Base-by-base conservation (phyloP, 306 rosid species). In the Chamaecrista fasciculata region DNA sequence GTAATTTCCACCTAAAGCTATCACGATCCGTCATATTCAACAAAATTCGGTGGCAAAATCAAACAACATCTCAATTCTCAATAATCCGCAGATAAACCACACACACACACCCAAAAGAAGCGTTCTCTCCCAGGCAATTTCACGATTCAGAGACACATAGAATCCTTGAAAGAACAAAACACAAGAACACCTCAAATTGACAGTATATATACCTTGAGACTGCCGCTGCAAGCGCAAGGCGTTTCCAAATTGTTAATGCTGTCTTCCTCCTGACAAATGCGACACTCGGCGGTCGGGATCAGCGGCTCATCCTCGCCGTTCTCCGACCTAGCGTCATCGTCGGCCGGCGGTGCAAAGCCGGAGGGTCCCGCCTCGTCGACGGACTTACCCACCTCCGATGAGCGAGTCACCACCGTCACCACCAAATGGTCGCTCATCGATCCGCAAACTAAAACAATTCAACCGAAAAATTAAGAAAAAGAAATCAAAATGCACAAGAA, bases 191-290 rank as follows among this genome's bases (percentile, higher is more conserved):
- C 29, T 18, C 18, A 62, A 75, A 61, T 48, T 53, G 7, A 55
- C 20, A 29, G 1, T 2, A 1, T 2, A 34, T 58, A 67, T 73
- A 93, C 98, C 96, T 90, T 90, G 31, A 93, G 96, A 80, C 98
- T 93, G 43, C 98, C 98, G 76, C 89, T 85, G 77, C 98, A 93
- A 55, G 82, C 90, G 70, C 98, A 93, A 20, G 98, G 98, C 5
- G 85, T 80, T 72, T 93, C 98, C 83, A 93, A 81, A 79, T 86
- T 91, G 59, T 72, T 73, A 60, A 80, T 51, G 48, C 76, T 63
- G 21, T 93, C 98, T 79, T 93, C 98, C 69, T 90, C 97, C 89
- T 93, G 98, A 56, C 98, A 93, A 82, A 93, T 93, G 18, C 98
- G 98, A 72, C 98, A 93, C 80, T 93, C 98, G 21, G 81, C 96